Conservation (phyloP, 495 filamentous ascomycete genomes). For the Jackrogersella minutella region DNA sequence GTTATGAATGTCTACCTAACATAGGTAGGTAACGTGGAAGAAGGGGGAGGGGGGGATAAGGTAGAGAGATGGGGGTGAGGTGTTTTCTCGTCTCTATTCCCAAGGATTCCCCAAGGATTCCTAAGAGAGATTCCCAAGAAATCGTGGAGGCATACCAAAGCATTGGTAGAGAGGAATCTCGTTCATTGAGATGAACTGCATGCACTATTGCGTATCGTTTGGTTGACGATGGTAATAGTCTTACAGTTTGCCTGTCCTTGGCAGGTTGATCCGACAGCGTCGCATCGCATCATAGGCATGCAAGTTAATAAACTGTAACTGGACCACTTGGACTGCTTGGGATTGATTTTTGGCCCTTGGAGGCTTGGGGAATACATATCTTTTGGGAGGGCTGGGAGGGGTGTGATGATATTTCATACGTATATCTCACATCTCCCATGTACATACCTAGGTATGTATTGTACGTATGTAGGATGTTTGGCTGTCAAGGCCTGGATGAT, state of each 20-base stretch:
- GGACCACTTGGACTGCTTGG: slow-evolving; percentile 13
- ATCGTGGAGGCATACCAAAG: slow-evolving; percentile 2
- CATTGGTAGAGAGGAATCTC: slow-evolving; percentile 29
- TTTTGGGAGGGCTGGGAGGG: no score
- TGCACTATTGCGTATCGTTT: slow-evolving; percentile 42
- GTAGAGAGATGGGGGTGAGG: background rate
- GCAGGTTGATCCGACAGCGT: slow-evolving; percentile 45
- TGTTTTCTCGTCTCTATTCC: slow-evolving; percentile 11
- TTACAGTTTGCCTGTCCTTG: slow-evolving; percentile 38
- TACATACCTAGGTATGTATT: background rate
- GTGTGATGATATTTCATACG: no score
- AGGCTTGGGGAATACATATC: no score
- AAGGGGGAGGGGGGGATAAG: background rate
- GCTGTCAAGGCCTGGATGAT: no score
- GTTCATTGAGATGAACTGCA: slow-evolving; percentile 35
- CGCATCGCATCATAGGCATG: slow-evolving; percentile 36
- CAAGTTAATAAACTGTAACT: slow-evolving; percentile 34
- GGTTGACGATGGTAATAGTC: slow-evolving; percentile 26
- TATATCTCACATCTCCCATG: no score
- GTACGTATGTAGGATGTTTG: no score
- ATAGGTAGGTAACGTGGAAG: background rate
- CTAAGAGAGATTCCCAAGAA: background rate
- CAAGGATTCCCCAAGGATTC: background rate
- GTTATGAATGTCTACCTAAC: background rate
- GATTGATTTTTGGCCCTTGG: no score